Evolutionary conservation across 306 rosid species (phyloP).

Genomic region (Arachis hypogaea): DNA sequence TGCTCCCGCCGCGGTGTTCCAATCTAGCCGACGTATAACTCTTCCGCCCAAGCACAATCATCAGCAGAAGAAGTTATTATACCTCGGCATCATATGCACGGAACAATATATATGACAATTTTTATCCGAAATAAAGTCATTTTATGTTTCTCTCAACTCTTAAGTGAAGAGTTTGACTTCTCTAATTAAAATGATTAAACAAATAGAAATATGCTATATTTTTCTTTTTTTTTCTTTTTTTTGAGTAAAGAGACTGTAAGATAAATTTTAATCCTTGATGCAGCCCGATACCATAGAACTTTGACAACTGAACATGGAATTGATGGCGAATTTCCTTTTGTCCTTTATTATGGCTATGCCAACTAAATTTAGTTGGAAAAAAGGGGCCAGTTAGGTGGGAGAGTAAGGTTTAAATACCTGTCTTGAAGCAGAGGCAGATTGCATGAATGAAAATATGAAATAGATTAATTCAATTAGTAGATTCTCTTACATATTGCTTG

Average conservation of each 20-base stretch:
- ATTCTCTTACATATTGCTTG: too few species aligned
- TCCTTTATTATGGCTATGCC: not conserved
- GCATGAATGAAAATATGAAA: not conserved
- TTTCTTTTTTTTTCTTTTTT: too few species aligned
- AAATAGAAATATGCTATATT: too few species aligned
- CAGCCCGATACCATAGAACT: not conserved
- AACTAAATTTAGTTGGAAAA: slow-evolving; percentile 4
- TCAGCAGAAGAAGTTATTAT: too few species aligned
- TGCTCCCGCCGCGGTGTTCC: too few species aligned
- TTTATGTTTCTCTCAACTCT: too few species aligned
- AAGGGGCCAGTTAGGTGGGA: not conserved
- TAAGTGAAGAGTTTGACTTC: too few species aligned
- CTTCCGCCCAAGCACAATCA: too few species aligned
- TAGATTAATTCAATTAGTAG: not conserved
- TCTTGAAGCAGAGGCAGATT: not conserved
- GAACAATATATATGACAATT: too few species aligned
- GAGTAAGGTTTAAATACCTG: not conserved
- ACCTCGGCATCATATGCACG: too few species aligned
- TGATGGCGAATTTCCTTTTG: not conserved
- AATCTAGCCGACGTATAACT: too few species aligned
- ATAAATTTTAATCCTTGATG: not conserved
- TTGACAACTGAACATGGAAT: not conserved
- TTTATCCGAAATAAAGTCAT: too few species aligned
- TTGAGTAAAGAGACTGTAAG: not conserved
- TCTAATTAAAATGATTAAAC: not conserved